These are phyloP conservation scores for Termitomyces sp. DNA, from an alignment of 768 basidiomycete genomes.

Conservation along the genomic window DNA sequence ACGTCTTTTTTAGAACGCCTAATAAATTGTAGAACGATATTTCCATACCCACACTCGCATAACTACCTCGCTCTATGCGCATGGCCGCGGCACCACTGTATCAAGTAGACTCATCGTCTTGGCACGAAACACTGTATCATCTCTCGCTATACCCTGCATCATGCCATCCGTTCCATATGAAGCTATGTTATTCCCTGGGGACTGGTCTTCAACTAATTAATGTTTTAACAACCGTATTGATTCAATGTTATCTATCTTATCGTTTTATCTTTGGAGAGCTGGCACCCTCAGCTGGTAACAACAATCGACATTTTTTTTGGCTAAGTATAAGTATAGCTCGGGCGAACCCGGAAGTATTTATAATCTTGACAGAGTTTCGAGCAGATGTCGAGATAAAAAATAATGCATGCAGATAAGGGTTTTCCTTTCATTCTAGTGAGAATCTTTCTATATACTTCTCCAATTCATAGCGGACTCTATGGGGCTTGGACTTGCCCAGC, in stretches of 20 bases:
- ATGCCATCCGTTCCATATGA: not conserved
- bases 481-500: no score
- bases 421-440: no score
- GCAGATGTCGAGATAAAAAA: no score
- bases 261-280: no score
- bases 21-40: not conserved
- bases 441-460: no score
- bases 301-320: not conserved
- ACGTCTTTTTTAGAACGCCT: constrained; percentile 1
- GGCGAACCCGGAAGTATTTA: no score
- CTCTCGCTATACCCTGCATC: constrained; percentile 7
- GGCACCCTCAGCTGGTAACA: not conserved
- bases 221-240: not conserved
- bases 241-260: not conserved
- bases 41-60: not conserved
- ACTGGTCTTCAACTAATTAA: not conserved
- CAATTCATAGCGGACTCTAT: no score
- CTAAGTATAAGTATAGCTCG: no score
- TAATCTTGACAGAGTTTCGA: no score
- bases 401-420: no score
- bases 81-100: constrained; percentile 16
- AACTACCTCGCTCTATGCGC: constrained; percentile 4
- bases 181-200: not conserved
- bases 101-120: constrained; percentile 14
- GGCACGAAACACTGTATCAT: constrained; percentile 10